These are phyloP conservation scores for Cokeromyces recurvatus DNA, from an alignment of 371 early-diverging fungal genomes.

Conservation along the genomic window DNA sequence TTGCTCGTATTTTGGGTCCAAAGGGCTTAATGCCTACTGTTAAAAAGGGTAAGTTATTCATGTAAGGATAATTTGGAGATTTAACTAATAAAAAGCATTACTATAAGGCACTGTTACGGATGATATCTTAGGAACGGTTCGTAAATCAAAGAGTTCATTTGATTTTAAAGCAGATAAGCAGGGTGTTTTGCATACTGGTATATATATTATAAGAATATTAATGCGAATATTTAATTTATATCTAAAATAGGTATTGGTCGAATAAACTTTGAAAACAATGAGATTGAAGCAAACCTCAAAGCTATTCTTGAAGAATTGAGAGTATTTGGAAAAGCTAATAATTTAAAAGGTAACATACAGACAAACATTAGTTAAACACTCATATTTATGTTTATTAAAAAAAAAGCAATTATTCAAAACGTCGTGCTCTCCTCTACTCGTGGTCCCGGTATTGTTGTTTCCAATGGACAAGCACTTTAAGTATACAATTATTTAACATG, in stretches of 20 bases:
- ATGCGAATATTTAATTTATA: not conserved
- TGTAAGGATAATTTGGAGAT: too few relatives aligned
- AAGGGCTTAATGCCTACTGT: constrained; percentile 95
- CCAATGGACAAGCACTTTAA: constrained; percentile 25
- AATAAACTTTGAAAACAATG: constrained; percentile 43
- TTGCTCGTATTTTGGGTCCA: constrained; percentile 92
- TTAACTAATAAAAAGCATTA: not conserved
- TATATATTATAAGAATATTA: not conserved
- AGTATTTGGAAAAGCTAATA: constrained; percentile 53
- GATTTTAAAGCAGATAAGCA: constrained; percentile 75
- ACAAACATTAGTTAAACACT: not conserved
- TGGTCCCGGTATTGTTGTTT: constrained; percentile 54
- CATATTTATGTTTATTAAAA: not conserved
- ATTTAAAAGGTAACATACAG: constrained; percentile 48
- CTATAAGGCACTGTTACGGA: constrained; percentile 71
- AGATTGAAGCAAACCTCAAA: constrained; percentile 57
- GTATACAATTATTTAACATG: too few relatives aligned
- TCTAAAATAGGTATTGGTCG: constrained; percentile 42
- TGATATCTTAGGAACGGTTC: constrained; percentile 60
- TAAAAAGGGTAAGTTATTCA: constrained; percentile 80
- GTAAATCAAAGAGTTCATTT: constrained; percentile 60
- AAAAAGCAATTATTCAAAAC: constrained; percentile 52
- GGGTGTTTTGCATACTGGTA: constrained; percentile 70
- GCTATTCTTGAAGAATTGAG: constrained; percentile 55
- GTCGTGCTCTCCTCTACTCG: constrained; percentile 57